Percentiles rank a stretch among this genome's conserved stretches.
phyloP scores from a whole-genome alignment of 2,329 filamentous ascomycete species.

The Trichoderma atroviride region DNA sequence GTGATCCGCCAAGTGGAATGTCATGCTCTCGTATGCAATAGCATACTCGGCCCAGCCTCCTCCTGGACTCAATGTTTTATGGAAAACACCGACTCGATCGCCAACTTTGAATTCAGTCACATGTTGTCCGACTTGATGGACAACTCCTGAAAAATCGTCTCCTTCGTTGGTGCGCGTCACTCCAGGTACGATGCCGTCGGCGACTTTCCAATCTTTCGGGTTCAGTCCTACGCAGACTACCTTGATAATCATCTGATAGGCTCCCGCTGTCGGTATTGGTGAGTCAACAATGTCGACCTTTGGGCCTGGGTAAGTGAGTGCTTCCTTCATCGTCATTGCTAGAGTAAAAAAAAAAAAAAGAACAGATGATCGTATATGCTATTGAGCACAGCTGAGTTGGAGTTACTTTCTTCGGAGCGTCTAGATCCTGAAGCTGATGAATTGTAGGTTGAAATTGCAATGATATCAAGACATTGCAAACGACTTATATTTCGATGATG shows the following conservation, averaged over 20 bases:
- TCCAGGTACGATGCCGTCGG: background rate
- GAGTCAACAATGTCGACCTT: conserved; percentile 14
- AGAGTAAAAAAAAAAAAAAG: no score
- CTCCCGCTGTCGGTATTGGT: conserved; percentile 22
- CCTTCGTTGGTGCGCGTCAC: conserved; percentile 29
- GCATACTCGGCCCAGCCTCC: conserved; percentile 64
- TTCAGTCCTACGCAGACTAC: conserved; percentile 31
- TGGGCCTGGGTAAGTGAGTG: background rate
- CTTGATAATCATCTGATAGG: conserved; percentile 32
- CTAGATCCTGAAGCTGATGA: background rate
- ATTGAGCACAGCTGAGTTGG: background rate
- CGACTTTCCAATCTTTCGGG: conserved; percentile 35
- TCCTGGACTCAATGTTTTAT: conserved; percentile 38
- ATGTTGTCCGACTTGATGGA: conserved; percentile 30
- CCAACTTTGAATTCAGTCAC: conserved; percentile 36
- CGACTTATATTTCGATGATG: background rate
- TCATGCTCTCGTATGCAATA: conserved; percentile 56
- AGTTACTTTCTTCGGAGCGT: background rate
- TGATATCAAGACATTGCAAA: background rate
- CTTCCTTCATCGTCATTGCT: conserved; percentile 22
- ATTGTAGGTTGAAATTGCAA: background rate
- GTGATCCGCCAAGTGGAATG: conserved; percentile 54
- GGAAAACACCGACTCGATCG: conserved; percentile 50
- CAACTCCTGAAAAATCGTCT: conserved; percentile 34
- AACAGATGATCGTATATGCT: background rate